These are phyloP conservation scores for Rhizopus delemar DNA, from an alignment of 371 early-diverging fungal genomes.

Conservation along the genomic window DNA sequence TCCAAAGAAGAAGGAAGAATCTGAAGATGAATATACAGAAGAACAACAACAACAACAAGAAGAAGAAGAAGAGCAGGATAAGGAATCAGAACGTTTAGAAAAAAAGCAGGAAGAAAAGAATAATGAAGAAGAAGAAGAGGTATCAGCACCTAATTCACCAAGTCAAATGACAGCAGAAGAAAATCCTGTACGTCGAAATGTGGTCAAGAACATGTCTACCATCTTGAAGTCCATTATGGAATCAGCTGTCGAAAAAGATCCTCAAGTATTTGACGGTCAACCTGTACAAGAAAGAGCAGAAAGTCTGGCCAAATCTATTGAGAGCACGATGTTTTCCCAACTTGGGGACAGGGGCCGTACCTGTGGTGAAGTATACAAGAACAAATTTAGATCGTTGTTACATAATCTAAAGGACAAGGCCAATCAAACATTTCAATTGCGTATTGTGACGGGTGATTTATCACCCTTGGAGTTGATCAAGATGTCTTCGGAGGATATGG, in stretches of 20 bases:
- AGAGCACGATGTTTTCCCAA: slow-evolving; percentile 40
- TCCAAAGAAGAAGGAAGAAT: neutral
- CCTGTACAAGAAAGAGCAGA: slow-evolving; percentile 25
- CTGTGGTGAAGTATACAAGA: slow-evolving; percentile 68
- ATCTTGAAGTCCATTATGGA: slow-evolving; percentile 36
- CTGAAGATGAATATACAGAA: neutral
- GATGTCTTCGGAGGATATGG: slow-evolving; percentile 77
- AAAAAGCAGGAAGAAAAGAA: slow-evolving; percentile 2
- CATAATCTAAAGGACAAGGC: slow-evolving; percentile 79
- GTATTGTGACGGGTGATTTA: slow-evolving; percentile 69
- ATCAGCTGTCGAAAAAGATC: slow-evolving; percentile 27
- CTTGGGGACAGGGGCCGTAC: slow-evolving; percentile 30
- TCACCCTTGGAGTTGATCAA: slow-evolving; percentile 62
- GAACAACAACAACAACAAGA: neutral
- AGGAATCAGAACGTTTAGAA: neutral
- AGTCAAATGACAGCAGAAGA: slow-evolving; percentile 44
- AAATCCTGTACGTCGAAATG: slow-evolving; percentile 59
- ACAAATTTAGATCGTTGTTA: slow-evolving; percentile 70
- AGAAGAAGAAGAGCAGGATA: slow-evolving; percentile 2
- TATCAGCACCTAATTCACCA: slow-evolving; percentile 21
- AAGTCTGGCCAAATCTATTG: slow-evolving; percentile 33
- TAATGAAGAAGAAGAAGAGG: slow-evolving; percentile 20
- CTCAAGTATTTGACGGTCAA: slow-evolving; percentile 10
- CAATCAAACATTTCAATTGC: slow-evolving; percentile 64
- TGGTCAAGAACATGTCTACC: slow-evolving; percentile 53